Evolutionary conservation across 2,329 filamentous ascomycete genomes (phyloP).

Genomic region (Neonectria coccinea): DNA sequence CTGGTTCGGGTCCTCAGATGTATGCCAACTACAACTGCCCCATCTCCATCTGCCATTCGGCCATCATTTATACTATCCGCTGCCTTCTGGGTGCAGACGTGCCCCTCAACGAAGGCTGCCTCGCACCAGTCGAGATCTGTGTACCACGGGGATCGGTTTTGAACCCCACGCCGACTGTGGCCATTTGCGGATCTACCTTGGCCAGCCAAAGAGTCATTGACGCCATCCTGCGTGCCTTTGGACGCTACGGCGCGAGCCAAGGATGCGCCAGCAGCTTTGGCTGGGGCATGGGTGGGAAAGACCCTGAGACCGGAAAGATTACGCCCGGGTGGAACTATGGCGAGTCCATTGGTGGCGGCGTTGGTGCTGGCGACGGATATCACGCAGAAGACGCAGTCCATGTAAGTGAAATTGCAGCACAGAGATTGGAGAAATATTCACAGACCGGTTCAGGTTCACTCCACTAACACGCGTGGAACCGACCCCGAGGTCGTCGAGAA

Average conservation of each 20-base stretch:
- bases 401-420: background rate
- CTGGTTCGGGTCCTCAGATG: constrained; percentile 50
- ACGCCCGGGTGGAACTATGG: constrained; percentile 71
- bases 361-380: constrained; percentile 48
- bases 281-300: constrained; percentile 50
- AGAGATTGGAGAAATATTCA: background rate
- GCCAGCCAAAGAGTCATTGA: constrained; percentile 51
- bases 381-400: constrained; percentile 47
- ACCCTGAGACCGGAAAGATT: constrained; percentile 41
- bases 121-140: constrained; percentile 50
- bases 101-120: constrained; percentile 55
- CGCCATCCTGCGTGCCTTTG: constrained; percentile 49
- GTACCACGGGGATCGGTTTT: constrained; percentile 50
- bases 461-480: constrained; percentile 51
- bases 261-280: constrained; percentile 51
- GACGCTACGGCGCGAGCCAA: constrained; percentile 41
- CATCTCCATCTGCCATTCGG: constrained; percentile 52
- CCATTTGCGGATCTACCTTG: constrained; percentile 70
- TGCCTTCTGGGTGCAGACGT: constrained; percentile 52
- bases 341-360: constrained; percentile 48
- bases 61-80: constrained; percentile 55
- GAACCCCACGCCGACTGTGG: constrained; percentile 49
- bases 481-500: constrained; percentile 52
- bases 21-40: constrained; percentile 54
- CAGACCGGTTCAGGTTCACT: constrained; percentile 31